Evolutionary conservation across 1,139 yeast genomes (phyloP), one percentile per base, ranked within the genome.

Genomic region (Hyphopichia fennica): DNA sequence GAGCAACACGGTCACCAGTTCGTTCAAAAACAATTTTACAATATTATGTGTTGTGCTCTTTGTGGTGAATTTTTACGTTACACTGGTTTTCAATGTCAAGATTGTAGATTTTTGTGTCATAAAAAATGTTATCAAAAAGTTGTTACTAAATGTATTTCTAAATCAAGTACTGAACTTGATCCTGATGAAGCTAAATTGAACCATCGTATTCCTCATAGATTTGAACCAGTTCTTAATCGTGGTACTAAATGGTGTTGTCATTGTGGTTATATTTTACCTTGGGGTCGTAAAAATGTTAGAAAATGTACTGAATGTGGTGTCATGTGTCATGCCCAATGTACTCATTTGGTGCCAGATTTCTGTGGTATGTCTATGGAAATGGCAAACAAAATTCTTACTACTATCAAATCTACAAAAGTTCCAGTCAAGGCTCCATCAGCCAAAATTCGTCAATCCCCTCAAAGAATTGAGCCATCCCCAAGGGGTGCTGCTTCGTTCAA

Each of bases 161-260:
- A 87, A 59, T 84, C 96, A 13, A 82, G 88, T 50, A 80, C 87
- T n/a, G 96, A 89, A 53, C 69, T 79, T 37, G 95, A 86, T 60
- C 81, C 85, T 3, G 95, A 87, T 58, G 98, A 90, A 58, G 87
- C 95, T 41, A 90, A 88, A 63, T 79, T 93, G 63, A 93, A 93
- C 57, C 98, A 93, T 61, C 87, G 96, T 52, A 93, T 93, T 53
- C 99, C 99, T 33, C 99, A 93, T 62, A 82, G 97, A 59, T 91
- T 91, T 62, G 96, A 88, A 51, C 91, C 95, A 19, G 79, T 84
- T 25, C 79, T 95, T 17, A 93, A 93, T 60, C 86, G 91, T 68
- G 95, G 97, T 54, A 95, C 99, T 5, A 91, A 91, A 59, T 93
- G 99, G 99, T 93, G 99, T 67, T 93, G 98, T 57, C 99, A 93